Base-by-base conservation (phyloP, 2,329 filamentous ascomycete genomes). In the Sclerotinia trifoliorum region DNA sequence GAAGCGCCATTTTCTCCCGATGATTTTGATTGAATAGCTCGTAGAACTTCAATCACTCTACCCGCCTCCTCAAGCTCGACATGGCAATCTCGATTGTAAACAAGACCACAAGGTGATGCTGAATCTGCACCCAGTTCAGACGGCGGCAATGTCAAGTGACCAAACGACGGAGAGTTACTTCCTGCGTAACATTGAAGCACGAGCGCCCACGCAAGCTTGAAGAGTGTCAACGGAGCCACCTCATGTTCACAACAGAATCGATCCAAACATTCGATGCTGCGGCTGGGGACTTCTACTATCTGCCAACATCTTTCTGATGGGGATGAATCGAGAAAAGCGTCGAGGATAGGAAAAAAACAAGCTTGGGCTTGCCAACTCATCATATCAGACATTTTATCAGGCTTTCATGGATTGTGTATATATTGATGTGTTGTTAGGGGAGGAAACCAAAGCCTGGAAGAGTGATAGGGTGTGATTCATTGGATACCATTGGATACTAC, bases 101-200 rank as follows among this genome's bases (percentile, higher is more conserved):
- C 24, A 3, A 49, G 46, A 35, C 6, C 26, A 65, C 15, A n/a
- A 11, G 11, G 13, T 10, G 6, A 24, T 26, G 24, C 51, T 6
- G 26, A 35, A 29, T 56, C 15, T 29, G 13, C 2, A 6, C 21
- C 26, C 3, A 11, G 5, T 15, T 65, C 19, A 21, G 51, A 57
- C 13, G 6, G 11, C 39, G 80, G n/a, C 46, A 5, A 78, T 11
- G 78, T 77, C 5, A 79, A 73, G 57, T 80, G 79, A 6, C 80
- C 80, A 64, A 82, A 82, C 39, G 77, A 79, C 15, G 82, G 76
- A 62, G 73, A 24, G 76, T 80, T 11, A 77, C 72, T 2, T 70
- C 73, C 55, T 51, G 76, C 44, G 74, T 74, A 67, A 80, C 80
- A 69, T 80, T 84, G 13, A 75, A 75, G 2, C 19, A 79, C 77